Conservation (phyloP, 768 basidiomycete species). For the Mycena latifolia region DNA sequence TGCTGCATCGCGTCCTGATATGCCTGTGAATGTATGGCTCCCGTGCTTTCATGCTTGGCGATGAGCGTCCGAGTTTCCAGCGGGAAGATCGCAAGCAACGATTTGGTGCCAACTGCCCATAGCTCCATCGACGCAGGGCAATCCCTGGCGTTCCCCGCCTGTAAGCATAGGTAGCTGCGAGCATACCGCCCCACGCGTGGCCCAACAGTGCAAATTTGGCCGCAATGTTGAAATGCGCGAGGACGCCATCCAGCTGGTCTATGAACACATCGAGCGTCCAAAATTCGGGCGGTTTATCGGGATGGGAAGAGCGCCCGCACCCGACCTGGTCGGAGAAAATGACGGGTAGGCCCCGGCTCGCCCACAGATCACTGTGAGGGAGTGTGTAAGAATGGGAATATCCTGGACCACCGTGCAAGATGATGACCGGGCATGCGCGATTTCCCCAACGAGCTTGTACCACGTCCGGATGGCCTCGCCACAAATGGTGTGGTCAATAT, state of each 20-base stretch:
- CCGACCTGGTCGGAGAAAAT: conserved; percentile 67
- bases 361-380: conserved; percentile 24
- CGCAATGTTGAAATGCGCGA: conserved; percentile 54
- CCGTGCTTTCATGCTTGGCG: conserved; percentile 43
- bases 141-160: conserved; percentile 29
- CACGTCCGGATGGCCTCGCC: conserved; percentile 63
- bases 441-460: conserved; percentile 57
- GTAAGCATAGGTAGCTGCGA: conserved; percentile 43
- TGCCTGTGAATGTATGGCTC: conserved; percentile 40
- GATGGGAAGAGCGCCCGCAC: conserved; percentile 60
- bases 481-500: conserved; percentile 37
- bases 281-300: conserved; percentile 57
- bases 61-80: conserved; percentile 40
- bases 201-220: conserved; percentile 58
- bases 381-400: conserved; percentile 28
- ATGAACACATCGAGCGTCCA: conserved; percentile 61
- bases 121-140: conserved; percentile 44
- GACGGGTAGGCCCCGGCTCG: conserved; percentile 49
- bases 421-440: conserved; percentile 50
- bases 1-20: conserved; percentile 43
- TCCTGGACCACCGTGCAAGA: conserved; percentile 62
- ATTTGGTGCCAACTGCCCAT: conserved; percentile 40
- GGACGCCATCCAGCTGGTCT: conserved; percentile 59
- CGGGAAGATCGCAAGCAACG: conserved; percentile 42
- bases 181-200: conserved; percentile 63